Evolutionary conservation across 352 stramenopile species (phyloP).

Genomic region (Globisporangium perplexum): DNA sequence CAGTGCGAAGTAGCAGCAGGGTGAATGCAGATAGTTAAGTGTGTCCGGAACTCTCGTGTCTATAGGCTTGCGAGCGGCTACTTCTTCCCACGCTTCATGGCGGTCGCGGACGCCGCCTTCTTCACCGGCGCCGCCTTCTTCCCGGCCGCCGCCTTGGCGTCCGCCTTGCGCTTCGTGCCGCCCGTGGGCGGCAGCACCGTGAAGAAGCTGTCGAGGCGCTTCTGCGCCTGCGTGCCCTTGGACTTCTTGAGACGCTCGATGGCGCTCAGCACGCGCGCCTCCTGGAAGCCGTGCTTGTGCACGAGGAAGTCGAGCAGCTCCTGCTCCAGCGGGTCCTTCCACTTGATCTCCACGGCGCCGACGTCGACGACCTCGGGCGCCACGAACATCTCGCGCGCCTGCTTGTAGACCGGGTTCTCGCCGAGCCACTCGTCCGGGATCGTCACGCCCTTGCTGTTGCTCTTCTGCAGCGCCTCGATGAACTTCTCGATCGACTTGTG

Average conservation of each 20-base stretch:
- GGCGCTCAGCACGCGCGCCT: slow-evolving; percentile 86
- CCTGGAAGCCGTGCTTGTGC: slow-evolving; percentile 96
- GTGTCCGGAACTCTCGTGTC: not conserved
- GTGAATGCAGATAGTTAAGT: not conserved
- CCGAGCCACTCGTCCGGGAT: slow-evolving; percentile 84
- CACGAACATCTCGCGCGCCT: slow-evolving; percentile 92
- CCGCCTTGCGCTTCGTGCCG: slow-evolving; percentile 66
- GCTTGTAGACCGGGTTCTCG: slow-evolving; percentile 89
- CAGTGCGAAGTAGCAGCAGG: not conserved
- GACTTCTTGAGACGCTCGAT: slow-evolving; percentile 97
- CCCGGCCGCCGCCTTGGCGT: slow-evolving; percentile 27
- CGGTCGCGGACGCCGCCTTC: slow-evolving; percentile 11
- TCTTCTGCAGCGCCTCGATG: slow-evolving; percentile 86
- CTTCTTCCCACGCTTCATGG: slow-evolving; percentile 63
- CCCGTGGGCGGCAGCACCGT: slow-evolving; percentile 58
- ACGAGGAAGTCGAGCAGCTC: slow-evolving; percentile 93
- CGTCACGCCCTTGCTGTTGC: slow-evolving; percentile 75
- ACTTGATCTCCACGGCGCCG: slow-evolving; percentile 90
- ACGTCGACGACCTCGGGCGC: slow-evolving; percentile 60
- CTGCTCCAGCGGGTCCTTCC: slow-evolving; percentile 88
- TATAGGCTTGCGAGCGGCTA: slow-evolving; percentile 14
- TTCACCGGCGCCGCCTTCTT: slow-evolving; percentile 10
- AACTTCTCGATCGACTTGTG: slow-evolving; percentile 95
- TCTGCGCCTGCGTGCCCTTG: slow-evolving; percentile 93
- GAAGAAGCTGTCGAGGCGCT: slow-evolving; percentile 97